These are phyloP conservation scores for Amesomyces nigricolor DNA, from an alignment of 2,329 filamentous ascomycete species.

Conservation along the genomic window DNA sequence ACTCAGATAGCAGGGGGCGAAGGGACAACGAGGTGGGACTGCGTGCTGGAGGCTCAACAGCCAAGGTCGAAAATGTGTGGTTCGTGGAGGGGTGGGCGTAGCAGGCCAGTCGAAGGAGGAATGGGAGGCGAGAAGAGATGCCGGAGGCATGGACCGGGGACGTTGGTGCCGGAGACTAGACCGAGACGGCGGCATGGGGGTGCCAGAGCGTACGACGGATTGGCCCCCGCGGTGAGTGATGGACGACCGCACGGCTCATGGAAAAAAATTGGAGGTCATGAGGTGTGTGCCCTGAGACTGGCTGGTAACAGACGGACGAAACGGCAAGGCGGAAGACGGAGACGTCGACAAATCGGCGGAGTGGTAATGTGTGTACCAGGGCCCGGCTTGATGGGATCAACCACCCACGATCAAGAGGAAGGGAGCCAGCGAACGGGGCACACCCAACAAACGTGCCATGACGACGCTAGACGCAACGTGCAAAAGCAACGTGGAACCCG, in stretches of 20 bases:
- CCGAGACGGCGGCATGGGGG: conserved; percentile 22
- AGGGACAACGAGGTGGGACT: conserved; percentile 18
- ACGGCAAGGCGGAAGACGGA: conserved; percentile 10
- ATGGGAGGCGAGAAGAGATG: conserved; percentile 17
- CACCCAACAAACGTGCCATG: conserved; percentile 34
- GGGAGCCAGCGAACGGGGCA: not conserved
- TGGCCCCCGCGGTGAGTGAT: conserved; percentile 16
- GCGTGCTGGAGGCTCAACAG: conserved; percentile 25
- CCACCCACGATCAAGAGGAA: conserved; percentile 8
- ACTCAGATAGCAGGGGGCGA: conserved; percentile 22
- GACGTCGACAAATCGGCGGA: conserved; percentile 11
- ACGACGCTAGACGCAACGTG: conserved; percentile 31
- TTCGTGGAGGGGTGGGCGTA: conserved; percentile 24
- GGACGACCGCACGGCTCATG: conserved; percentile 13
- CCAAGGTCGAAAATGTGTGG: conserved; percentile 15
- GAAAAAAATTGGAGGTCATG: conserved; percentile 22
- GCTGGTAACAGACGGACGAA: conserved; percentile 12
- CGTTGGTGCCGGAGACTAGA: conserved; percentile 18
- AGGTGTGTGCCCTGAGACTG: conserved; percentile 16
- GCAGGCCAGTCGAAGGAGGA: conserved; percentile 13
- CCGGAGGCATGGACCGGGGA: conserved; percentile 13
- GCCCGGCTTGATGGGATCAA: conserved; percentile 17
- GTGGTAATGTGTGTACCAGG: conserved; percentile 10
- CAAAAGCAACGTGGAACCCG: conserved; percentile 33
- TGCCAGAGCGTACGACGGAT: conserved; percentile 23